A percentile compares a stretch with the other conserved stretches of the same genome.
phyloP scores from a whole-genome alignment of 2,329 filamentous ascomycete species.

The Raffaelea ambrosiae region DNA sequence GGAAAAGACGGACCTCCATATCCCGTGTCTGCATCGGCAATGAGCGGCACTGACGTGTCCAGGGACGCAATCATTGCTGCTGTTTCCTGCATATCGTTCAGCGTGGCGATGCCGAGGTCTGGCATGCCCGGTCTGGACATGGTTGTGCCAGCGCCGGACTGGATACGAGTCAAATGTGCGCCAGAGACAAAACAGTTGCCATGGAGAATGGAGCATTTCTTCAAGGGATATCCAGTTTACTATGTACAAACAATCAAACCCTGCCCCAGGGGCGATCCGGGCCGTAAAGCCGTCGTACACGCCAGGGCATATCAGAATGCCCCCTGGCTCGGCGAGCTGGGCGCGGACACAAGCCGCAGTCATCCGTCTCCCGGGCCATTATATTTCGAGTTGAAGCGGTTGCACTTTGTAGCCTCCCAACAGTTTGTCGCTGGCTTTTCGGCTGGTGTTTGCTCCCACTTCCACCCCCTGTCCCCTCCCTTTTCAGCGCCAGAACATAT shows the following conservation, averaged over 20 bases:
- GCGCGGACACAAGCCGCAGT: not conserved
- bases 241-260: not conserved
- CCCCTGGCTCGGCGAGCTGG: not conserved
- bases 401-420: not conserved
- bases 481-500: not conserved
- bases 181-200: not conserved
- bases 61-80: constrained; percentile 45
- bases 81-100: constrained; percentile 43
- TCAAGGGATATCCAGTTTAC: no score
- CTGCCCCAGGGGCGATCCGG: not conserved
- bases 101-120: constrained; percentile 39
- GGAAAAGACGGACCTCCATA: constrained; percentile 30
- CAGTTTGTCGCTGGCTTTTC: not conserved
- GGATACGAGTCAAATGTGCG: not conserved
- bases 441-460: not conserved
- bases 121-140: constrained; percentile 38
- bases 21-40: constrained; percentile 46
- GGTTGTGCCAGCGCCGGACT: constrained; percentile 45
- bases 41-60: constrained; percentile 36
- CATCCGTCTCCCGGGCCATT: no score
- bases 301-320: not conserved
- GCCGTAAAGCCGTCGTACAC: not conserved
- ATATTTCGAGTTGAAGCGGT: no score
- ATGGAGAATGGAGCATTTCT: no score
- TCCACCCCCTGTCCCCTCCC: no score